phyloP scores from a whole-genome alignment of 2,329 filamentous ascomycete genomes.

The Acephala macrosclerotiorum region DNA sequence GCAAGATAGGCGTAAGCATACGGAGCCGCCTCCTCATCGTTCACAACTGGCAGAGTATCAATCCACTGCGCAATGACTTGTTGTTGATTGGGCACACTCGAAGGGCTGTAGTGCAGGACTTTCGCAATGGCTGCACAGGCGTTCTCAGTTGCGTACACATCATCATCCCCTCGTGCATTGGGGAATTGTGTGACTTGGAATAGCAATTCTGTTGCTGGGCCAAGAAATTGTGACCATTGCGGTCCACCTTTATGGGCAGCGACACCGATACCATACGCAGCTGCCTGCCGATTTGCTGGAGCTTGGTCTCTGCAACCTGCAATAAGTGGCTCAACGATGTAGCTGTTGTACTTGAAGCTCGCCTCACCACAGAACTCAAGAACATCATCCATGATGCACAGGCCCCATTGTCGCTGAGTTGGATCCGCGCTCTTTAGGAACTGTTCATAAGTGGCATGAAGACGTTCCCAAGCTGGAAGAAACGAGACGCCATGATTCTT shows the following conservation, averaged over 20 bases:
- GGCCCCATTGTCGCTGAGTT: constrained; percentile 96
- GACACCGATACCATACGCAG: constrained; percentile 94
- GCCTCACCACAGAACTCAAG: constrained; percentile 94
- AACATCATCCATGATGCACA: constrained; percentile 98
- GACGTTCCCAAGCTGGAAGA: constrained; percentile 84
- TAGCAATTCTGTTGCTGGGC: constrained; percentile 78
- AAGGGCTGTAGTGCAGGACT: constrained; percentile 88
- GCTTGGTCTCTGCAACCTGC: constrained; percentile 86
- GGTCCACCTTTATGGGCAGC: constrained; percentile 91
- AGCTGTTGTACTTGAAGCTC: constrained; percentile 84
- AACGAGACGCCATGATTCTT: constrained; percentile 91
- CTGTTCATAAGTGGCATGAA: constrained; percentile 83
- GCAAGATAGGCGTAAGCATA: constrained; percentile 94
- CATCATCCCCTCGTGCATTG: constrained; percentile 87
- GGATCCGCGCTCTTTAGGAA: constrained; percentile 85
- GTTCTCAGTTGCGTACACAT: constrained; percentile 97
- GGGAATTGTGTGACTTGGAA: constrained; percentile 85
- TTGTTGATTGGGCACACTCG: constrained; percentile 78
- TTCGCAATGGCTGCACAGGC: constrained; percentile 96
- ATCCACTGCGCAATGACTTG: constrained; percentile 86
- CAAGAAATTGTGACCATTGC: constrained; percentile 87
- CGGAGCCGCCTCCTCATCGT: constrained; percentile 96
- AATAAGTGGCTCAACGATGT: constrained; percentile 87
- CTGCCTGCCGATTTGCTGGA: constrained; percentile 92
- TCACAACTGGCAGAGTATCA: constrained; percentile 87